Evolutionary conservation across 164 flowering plant genomes (phyloP).

Genomic region (Nymphaea thermarum): DNA sequence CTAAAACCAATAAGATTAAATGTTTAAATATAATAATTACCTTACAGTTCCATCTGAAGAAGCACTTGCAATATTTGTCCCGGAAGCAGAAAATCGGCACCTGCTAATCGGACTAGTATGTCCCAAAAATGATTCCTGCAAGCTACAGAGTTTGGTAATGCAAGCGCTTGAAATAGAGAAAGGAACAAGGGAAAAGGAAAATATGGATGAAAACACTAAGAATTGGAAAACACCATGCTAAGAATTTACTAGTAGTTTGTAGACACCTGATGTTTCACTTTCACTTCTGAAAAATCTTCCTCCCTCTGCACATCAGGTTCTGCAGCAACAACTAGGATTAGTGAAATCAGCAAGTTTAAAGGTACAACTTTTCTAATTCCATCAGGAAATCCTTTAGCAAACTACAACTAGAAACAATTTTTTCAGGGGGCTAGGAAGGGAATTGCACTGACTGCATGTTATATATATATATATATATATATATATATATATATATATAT

Average conservation of each 20-base stretch:
- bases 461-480: neutral
- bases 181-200: neutral
- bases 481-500: too few species aligned
- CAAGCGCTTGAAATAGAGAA: neutral
- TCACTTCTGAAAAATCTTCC: constrained; percentile 84
- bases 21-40: constrained; percentile 19
- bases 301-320: constrained; percentile 33
- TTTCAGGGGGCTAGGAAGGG: neutral
- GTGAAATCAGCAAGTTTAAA: neutral
- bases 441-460: neutral
- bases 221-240: too few species aligned
- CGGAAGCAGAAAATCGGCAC: constrained; percentile 88
- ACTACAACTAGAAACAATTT: neutral
- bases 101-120: constrained; percentile 89
- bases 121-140: constrained; percentile 83
- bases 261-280: constrained; percentile 62
- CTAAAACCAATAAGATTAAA: neutral
- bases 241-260: neutral
- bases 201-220: too few species aligned
- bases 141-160: neutral
- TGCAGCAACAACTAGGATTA: constrained; percentile 16
- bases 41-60: constrained; percentile 94
- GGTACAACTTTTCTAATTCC: neutral
- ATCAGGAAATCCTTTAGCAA: neutral
- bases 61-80: constrained; percentile 94